Evolutionary conservation across 352 stramenopile genomes (phyloP).

Genomic region (Phytophthora meadii): DNA sequence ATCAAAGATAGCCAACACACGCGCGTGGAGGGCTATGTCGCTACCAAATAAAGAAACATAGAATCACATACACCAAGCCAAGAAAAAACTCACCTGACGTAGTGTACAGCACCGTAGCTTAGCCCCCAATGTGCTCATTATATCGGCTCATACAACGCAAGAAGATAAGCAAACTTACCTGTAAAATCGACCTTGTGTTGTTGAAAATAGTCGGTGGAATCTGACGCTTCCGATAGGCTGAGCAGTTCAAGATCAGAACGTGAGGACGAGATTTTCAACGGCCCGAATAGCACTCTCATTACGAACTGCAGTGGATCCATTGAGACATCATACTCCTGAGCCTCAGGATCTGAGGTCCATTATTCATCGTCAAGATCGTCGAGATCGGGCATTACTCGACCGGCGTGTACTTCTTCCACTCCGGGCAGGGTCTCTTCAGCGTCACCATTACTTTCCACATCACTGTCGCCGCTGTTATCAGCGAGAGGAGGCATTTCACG

Average conservation of each 20-base stretch:
- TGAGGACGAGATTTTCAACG: constrained; percentile 13
- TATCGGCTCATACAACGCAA: constrained; percentile 10
- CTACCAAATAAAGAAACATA: constrained; percentile 42
- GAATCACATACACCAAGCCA: constrained; percentile 15
- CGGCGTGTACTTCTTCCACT: constrained; percentile 47
- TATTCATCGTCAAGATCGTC: constrained; percentile 51
- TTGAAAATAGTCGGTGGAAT: constrained; percentile 25
- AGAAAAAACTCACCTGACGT: constrained; percentile 25
- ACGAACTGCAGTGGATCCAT: constrained; percentile 25
- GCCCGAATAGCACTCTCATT: constrained; percentile 9
- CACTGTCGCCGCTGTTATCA: constrained; percentile 40
- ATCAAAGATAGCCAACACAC: constrained; percentile 39
- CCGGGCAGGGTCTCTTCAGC: constrained; percentile 14
- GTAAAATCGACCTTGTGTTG: background rate
- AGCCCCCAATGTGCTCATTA: constrained; percentile 3
- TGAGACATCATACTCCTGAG: constrained; percentile 14
- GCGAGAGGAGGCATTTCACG: constrained; percentile 38
- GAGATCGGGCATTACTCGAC: constrained; percentile 63
- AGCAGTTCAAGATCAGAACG: constrained; percentile 30
- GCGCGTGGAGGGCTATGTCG: background rate
- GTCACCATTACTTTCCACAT: constrained; percentile 34
- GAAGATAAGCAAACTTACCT: constrained; percentile 21
- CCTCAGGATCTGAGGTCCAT: too few relatives aligned
- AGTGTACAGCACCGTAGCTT: constrained; percentile 5
- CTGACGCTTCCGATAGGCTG: constrained; percentile 9